Evolutionary conservation across 257 asterid genomes (phyloP).

Genomic region (Ligustrum vulgare): DNA sequence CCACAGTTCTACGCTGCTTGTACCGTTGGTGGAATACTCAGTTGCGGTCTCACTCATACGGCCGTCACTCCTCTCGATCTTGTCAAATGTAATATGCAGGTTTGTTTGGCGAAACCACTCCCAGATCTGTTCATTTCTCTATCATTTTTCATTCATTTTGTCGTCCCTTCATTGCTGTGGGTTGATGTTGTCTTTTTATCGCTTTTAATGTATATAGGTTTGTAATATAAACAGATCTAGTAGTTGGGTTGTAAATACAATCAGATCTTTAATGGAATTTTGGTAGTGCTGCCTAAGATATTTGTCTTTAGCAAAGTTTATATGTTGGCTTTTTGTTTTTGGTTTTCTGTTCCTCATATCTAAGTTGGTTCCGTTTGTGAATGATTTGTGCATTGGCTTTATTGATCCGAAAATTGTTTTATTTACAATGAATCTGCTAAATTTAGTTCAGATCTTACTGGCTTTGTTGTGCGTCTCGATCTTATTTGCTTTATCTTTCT

Average conservation of each 20-base stretch:
- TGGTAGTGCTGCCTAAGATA: background rate
- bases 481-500: background rate
- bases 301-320: background rate
- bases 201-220: background rate
- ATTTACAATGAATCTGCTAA: background rate
- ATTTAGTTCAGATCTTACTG: background rate
- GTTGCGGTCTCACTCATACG: constrained; percentile 96
- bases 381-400: background rate
- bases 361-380: background rate
- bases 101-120: constrained; percentile 5
- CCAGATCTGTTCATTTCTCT: constrained; percentile 33
- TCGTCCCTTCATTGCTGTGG: background rate
- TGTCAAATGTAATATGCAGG: constrained; percentile 99
- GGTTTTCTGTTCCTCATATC: background rate
- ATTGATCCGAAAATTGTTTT: background rate
- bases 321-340: background rate
- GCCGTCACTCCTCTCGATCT: constrained; percentile 96
- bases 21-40: constrained; percentile 81
- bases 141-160: background rate
- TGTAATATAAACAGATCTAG: constrained; percentile 10
- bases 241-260: background rate
- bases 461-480: background rate
- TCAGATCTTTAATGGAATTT: background rate
- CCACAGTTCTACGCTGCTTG: constrained; percentile 83
- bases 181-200: background rate